phyloP scores from a whole-genome alignment of 2,329 filamentous ascomycete genomes.

The Exophiala sideris region DNA sequence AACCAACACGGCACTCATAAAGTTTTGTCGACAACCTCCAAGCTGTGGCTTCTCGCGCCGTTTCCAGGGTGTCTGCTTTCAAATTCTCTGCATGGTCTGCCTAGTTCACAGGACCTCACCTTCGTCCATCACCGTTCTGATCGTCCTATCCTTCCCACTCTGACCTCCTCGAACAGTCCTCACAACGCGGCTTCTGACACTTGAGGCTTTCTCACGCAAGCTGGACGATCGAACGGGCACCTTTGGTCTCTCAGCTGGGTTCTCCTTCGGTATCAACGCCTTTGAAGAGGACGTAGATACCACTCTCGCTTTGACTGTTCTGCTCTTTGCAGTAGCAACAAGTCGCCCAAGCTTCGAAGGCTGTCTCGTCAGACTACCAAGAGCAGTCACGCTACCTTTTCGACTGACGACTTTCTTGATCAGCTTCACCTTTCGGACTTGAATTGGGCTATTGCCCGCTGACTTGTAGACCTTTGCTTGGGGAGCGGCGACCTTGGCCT shows the following conservation, averaged over 20 bases:
- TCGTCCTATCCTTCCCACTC: constrained; percentile 14
- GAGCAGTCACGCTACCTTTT: constrained; percentile 7
- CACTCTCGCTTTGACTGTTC: constrained; percentile 13
- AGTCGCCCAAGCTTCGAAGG: constrained; percentile 23
- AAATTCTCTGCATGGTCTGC: too few species aligned
- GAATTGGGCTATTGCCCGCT: constrained; percentile 11
- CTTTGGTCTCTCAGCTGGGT: neutral
- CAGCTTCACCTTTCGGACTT: constrained; percentile 16
- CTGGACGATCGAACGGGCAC: constrained; percentile 16
- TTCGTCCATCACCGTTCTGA: constrained; percentile 14
- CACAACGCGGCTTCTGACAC: constrained; percentile 22
- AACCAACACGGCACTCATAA: neutral
- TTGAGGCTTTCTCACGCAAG: constrained; percentile 24
- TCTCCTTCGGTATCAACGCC: constrained; percentile 20
- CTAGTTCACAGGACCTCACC: constrained; percentile 2
- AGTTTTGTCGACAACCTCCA: neutral
- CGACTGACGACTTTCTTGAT: constrained; percentile 14
- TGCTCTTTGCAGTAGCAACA: constrained; percentile 17
- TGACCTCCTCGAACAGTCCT: constrained; percentile 20
- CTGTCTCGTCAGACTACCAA: constrained; percentile 10
- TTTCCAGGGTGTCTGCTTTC: too few species aligned
- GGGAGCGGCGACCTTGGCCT: constrained; percentile 11
- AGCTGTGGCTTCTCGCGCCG: too few species aligned
- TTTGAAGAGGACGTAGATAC: constrained; percentile 21
- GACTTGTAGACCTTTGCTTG: constrained; percentile 13